A percentile compares a stretch with the other conserved stretches of the same genome.
phyloP scores from a whole-genome alignment of 2,329 filamentous ascomycete genomes.

The Calonectria multiphialidica region DNA sequence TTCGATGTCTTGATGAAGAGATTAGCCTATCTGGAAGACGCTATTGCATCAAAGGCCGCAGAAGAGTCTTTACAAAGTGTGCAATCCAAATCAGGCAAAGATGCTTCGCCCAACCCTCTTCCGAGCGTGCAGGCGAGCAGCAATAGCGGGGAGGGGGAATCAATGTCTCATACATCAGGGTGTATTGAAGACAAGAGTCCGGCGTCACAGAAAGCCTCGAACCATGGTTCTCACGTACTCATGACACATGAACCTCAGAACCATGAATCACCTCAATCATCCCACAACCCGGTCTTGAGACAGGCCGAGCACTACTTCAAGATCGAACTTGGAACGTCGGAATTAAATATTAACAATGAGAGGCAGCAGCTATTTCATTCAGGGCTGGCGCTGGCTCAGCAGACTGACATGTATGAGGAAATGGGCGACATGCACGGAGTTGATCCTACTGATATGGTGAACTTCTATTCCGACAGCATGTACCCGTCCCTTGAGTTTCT shows the following conservation, averaged over 20 bases:
- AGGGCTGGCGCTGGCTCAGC: background rate
- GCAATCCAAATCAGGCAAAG: background rate
- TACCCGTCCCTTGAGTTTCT: slow-evolving; percentile 3
- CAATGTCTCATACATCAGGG: background rate
- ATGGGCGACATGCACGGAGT: background rate
- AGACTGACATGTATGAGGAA: background rate
- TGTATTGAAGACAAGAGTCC: background rate
- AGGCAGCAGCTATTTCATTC: background rate
- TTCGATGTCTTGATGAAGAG: slow-evolving; percentile 9
- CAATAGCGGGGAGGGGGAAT: background rate
- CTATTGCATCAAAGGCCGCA: background rate
- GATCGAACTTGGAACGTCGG: background rate
- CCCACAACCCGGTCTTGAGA: background rate
- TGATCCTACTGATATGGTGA: background rate
- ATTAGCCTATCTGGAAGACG: background rate
- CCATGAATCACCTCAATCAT: background rate
- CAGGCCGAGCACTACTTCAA: slow-evolving; percentile 4
- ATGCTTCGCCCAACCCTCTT: background rate
- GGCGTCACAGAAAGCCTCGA: background rate
- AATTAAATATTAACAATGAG: background rate
- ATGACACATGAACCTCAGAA: background rate
- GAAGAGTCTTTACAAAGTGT: background rate
- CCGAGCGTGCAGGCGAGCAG: background rate
- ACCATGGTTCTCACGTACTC: background rate
- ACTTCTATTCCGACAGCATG: background rate